A percentile compares a stretch with the other conserved stretches of the same genome.
These are phyloP conservation scores for sorghum (Sorghum bicolor) DNA, from an alignment of 176 grass and related monocot genomes.

Conservation along the genomic window Sorghum_bicolor_NCBIv3 NC_012870.2:72017501-72018000, in stretches of 20 bases:
- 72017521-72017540: conserved; percentile 31
- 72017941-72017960: conserved; percentile 28
- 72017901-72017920: neutral
- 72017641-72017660: conserved; percentile 21
- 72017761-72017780: neutral
- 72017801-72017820: conserved; percentile 18
- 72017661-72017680: conserved; percentile 18
- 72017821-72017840: conserved; percentile 13
- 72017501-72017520: neutral
- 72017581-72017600: neutral
- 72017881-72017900: neutral
- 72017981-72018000: conserved; percentile 8
- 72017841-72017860: neutral
- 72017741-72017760: neutral
- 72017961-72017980: conserved; percentile 24
- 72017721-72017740: neutral
- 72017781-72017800: neutral
- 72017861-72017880: neutral
- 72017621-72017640: conserved; percentile 44
- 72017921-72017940: conserved; percentile 16
- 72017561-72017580: neutral
- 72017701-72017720: neutral
- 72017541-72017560: conserved; percentile 23
- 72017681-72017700: conserved; percentile 2
- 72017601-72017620: conserved; percentile 31